Conservation (phyloP, 2,329 filamentous ascomycete species). For the Hortaea sp. region DNA sequence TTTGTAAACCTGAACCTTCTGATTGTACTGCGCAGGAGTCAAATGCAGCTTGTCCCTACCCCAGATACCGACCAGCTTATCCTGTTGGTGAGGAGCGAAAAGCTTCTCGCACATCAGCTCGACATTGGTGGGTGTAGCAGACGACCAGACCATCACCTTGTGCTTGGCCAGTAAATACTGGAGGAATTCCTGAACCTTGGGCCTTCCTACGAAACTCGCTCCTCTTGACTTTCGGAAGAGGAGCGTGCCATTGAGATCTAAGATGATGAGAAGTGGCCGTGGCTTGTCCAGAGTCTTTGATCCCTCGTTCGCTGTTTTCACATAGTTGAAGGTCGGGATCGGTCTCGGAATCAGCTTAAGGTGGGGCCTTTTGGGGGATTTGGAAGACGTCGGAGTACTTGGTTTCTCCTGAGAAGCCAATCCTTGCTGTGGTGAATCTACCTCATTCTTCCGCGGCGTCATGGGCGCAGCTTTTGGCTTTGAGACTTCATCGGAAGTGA, state of each 20-base stretch:
- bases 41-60: slow-evolving; percentile 68
- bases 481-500: neutral
- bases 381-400: neutral
- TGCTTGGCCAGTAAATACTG: slow-evolving; percentile 64
- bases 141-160: slow-evolving; percentile 83
- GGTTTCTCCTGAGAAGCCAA: neutral
- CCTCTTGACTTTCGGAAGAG: slow-evolving; percentile 54
- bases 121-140: slow-evolving; percentile 66
- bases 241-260: slow-evolving; percentile 91
- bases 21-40: slow-evolving; percentile 50
- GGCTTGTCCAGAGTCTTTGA: slow-evolving; percentile 7
- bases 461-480: neutral
- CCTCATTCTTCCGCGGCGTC: neutral
- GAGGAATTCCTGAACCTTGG: slow-evolving; percentile 59
- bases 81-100: slow-evolving; percentile 45
- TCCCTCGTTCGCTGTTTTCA: slow-evolving; percentile 6
- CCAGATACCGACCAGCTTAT: slow-evolving; percentile 61
- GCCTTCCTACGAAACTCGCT: slow-evolving; percentile 42
- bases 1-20: slow-evolving; percentile 83
- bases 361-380: neutral
- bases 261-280: slow-evolving; percentile 59
- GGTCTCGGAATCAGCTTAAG: slow-evolving; percentile 10
- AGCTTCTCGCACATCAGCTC: slow-evolving; percentile 55
- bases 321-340: slow-evolving; percentile 12
- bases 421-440: neutral